phyloP scores from a whole-genome alignment of 257 asterid species.

The Nicotiana benthamiana region DNA sequence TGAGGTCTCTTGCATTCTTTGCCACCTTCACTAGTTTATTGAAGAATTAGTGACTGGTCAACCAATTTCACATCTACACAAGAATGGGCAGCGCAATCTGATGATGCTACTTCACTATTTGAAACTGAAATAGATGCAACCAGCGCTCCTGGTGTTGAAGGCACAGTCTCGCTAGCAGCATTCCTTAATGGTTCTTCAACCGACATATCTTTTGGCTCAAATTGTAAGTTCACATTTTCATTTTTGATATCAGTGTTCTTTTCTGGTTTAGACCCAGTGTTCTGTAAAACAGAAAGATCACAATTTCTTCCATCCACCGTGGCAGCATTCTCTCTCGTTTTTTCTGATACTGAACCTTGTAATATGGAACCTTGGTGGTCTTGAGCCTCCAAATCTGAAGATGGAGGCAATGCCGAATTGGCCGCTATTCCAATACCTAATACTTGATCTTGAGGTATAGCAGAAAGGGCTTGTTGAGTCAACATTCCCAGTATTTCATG shows the following conservation, averaged over 20 bases:
- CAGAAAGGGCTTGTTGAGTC: conserved; percentile 14
- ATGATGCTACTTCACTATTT: not conserved
- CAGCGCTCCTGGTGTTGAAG: not conserved
- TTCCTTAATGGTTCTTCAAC: not conserved
- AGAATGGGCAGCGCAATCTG: conserved; percentile 1
- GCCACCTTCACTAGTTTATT: not conserved
- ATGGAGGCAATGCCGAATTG: conserved; percentile 1
- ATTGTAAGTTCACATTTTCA: not conserved
- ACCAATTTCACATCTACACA: not conserved
- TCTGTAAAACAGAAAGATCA: not conserved
- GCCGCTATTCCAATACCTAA: not conserved
- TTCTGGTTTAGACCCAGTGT: not conserved
- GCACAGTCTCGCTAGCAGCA: not conserved
- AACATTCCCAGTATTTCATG: conserved; percentile 15
- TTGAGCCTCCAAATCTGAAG: conserved; percentile 9
- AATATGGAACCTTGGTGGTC: not conserved
- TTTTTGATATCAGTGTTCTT: not conserved
- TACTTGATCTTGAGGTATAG: conserved; percentile 16
- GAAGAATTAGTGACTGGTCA: not conserved
- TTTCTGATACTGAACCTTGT: not conserved
- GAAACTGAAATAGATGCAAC: not conserved
- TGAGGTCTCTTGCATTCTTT: not conserved
- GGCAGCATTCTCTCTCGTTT: not conserved
- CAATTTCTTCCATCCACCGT: not conserved
- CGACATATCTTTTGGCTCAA: not conserved